phyloP scores from a whole-genome alignment of 106 monocot genomes.

The Acanthochlamys bracteata region DNA sequence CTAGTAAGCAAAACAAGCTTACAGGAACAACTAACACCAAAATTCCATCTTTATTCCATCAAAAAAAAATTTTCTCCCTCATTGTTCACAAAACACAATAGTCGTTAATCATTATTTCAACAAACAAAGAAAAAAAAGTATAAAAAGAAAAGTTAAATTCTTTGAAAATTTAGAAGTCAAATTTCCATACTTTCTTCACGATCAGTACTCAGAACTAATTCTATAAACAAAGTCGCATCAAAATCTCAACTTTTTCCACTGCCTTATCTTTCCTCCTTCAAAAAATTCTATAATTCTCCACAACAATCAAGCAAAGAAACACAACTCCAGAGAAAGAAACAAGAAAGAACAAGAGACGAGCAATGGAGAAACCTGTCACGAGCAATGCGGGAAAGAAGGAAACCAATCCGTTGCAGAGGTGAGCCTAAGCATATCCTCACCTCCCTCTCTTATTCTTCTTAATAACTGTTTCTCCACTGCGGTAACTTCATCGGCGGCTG shows the following conservation, averaged over 20 bases:
- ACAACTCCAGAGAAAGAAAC: neutral
- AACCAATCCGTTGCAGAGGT: conserved; percentile 24
- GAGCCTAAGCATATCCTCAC: neutral
- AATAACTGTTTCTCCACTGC: neutral
- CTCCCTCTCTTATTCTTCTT: neutral
- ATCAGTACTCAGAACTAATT: neutral
- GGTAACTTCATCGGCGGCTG: conserved; percentile 48
- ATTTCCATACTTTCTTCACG: neutral
- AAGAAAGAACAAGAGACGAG: neutral
- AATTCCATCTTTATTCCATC: too few relatives aligned
- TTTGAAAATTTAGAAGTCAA: neutral
- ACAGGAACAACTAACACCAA: too few relatives aligned
- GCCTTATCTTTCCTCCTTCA: neutral
- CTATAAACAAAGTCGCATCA: neutral
- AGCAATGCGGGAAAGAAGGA: neutral
- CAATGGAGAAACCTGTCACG: neutral
- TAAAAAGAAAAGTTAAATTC: neutral
- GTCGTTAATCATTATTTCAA: neutral
- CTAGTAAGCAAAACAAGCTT: too few relatives aligned
- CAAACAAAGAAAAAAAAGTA: neutral
- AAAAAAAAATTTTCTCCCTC: neutral
- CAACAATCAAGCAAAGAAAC: too few relatives aligned
- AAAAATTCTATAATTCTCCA: too few relatives aligned
- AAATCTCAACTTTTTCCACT: neutral
- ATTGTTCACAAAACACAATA: neutral